A percentile compares a stretch with the other conserved stretches of the same genome.
These are phyloP conservation scores for Aspergillus unguis DNA, from an alignment of 2,329 filamentous ascomycete genomes.

Conservation along the genomic window DNA sequence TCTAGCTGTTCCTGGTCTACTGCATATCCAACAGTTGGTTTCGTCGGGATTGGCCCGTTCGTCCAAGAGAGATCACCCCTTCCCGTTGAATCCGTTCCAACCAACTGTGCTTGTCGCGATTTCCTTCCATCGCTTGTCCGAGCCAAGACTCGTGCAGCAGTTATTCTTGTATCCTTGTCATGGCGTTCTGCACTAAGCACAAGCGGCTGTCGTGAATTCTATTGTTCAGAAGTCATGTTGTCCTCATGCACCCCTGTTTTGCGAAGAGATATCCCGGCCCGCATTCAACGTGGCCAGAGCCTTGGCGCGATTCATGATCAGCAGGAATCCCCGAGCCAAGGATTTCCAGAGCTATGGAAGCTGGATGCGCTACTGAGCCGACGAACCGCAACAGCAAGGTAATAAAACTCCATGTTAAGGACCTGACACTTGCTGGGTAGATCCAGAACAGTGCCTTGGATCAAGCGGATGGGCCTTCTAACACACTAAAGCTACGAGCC, in stretches of 20 bases:
- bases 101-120: neutral
- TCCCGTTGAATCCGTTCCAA: neutral
- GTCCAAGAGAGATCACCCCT: slow-evolving; percentile 4
- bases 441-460: slow-evolving; percentile 1
- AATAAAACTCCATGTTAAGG: neutral
- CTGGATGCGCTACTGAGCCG: neutral
- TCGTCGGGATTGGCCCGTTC: slow-evolving; percentile 1
- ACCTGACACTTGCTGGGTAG: neutral
- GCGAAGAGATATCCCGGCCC: neutral
- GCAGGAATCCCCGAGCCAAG: neutral
- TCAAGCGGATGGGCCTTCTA: neutral
- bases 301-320: neutral
- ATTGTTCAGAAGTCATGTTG: neutral
- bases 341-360: neutral
- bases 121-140: neutral
- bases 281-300: neutral
- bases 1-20: neutral
- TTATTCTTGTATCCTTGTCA: slow-evolving; percentile 7
- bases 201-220: too few relatives aligned
- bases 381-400: neutral
- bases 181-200: slow-evolving; percentile 1
- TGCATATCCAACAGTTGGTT: slow-evolving; percentile 6
- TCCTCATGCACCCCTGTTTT: neutral
- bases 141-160: neutral
- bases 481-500: neutral